Evolutionary conservation across 2,329 filamentous ascomycete genomes (phyloP).

Genomic region (Calonectria leucothoes): DNA sequence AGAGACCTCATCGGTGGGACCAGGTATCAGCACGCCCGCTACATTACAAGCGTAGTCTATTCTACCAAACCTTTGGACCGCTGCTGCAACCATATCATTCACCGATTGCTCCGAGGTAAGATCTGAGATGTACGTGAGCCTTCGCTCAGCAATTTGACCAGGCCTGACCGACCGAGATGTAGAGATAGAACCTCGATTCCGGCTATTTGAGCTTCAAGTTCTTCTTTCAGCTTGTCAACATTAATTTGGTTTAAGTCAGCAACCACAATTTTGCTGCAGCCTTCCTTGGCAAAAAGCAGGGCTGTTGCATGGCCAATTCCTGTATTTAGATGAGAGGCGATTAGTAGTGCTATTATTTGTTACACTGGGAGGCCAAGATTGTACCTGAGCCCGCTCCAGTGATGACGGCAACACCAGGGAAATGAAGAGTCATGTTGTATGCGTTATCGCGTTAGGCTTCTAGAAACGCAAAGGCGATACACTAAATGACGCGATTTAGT

Average conservation of each 20-base stretch:
- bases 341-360: background rate
- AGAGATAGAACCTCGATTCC: background rate
- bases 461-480: background rate
- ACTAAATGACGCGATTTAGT: background rate
- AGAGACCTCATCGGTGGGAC: background rate
- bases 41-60: slow-evolving; percentile 11
- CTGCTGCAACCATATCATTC: background rate
- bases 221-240: background rate
- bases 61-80: background rate
- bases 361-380: background rate
- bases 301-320: slow-evolving; percentile 5
- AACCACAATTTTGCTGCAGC: background rate
- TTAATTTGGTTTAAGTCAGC: background rate
- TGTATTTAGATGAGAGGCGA: background rate
- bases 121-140: background rate
- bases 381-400: slow-evolving; percentile 11
- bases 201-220: background rate
- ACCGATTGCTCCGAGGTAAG: background rate
- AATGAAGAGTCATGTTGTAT: background rate
- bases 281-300: background rate
- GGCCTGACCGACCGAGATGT: background rate
- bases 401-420: slow-evolving; percentile 1
- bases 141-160: background rate
- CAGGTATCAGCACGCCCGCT: background rate
- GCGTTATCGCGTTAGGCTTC: background rate